Evolutionary conservation across 345 rosid species (phyloP).

Genomic region (Eucalyptus microcorys): DNA sequence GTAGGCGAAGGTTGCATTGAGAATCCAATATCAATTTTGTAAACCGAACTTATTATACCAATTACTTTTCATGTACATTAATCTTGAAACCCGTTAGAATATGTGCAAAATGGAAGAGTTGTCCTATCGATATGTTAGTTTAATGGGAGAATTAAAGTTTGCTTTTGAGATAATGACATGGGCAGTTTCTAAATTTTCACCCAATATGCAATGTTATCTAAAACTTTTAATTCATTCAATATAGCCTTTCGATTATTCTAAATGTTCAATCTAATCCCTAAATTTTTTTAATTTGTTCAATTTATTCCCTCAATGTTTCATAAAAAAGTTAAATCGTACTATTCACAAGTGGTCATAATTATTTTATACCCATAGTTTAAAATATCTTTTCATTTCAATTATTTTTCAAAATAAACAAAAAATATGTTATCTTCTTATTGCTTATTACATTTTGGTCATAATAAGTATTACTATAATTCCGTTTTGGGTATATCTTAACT

Average conservation of each 20-base stretch:
- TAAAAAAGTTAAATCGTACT: background rate
- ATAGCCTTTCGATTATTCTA: fast-evolving
- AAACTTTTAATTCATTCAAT: fast-evolving
- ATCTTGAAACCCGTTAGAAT: background rate
- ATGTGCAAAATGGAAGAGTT: background rate
- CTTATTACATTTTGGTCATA: background rate
- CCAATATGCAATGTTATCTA: fast-evolving
- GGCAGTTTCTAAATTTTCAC: background rate
- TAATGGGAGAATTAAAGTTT: background rate
- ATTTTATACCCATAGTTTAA: background rate
- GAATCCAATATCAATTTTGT: background rate
- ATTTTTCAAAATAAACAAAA: background rate
- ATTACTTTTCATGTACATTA: background rate
- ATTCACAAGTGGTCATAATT: background rate
- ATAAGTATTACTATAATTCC: background rate
- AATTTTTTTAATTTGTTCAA: background rate
- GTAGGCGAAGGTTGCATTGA: background rate
- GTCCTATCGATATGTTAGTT: background rate
- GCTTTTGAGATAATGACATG: background rate
- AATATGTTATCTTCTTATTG: background rate
- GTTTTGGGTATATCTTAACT: background rate
- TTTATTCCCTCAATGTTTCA: background rate
- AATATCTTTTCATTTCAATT: background rate
- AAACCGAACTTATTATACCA: fast-evolving
- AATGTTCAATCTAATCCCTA: background rate